Evolutionary conservation across 2,329 filamentous ascomycete species (phyloP), one percentile per base, ranked within the genome.

Genomic region (Colletotrichum tofieldiae): DNA sequence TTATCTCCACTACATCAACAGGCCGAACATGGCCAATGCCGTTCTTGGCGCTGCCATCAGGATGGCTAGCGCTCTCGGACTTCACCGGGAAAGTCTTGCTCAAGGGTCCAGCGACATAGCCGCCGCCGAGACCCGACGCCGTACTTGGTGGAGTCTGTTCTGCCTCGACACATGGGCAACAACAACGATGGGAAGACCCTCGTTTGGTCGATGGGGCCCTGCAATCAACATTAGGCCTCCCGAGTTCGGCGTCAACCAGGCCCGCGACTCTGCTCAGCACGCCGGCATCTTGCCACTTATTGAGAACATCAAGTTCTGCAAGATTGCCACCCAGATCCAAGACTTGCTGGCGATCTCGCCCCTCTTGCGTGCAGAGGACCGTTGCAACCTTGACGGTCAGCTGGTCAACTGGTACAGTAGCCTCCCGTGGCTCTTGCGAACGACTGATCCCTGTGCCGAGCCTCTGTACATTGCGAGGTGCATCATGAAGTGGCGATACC

Each of bases 401-500:
- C 86, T 95, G 0, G 85, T 93, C 45, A 89, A 87, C 76, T 95
- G 93, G 93, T 91, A 93, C 81, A 89, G 90, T 67, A 90, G 88
- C 61, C 86, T 95, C 1, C 93, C 93, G 5, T 89, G 89, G 84
- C 84, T 93, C 18, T 84, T 93, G 43, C 86, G 89, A 75, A 88
- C 90, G 26, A 88, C 84, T 14, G 91, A 94, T 67, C 89, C 91
- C 12, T 93, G 92, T 77, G 90, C 92, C 0, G 91, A 93, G 75
- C 90, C 92, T 2, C 87, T 95, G 23, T 90, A 90, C 74, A 92
- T 92, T 60, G 90, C 92, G 0, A 88, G 93, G 62, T 90, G 90
- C 74, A 89, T 95, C 76, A 94, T 95, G 91, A 93, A 93, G 80
- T 95, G 93, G 93, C 89, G 93, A 18, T 95, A 93, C 78, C 91